These are phyloP conservation scores for Botrytis sinoallii DNA, from an alignment of 2,329 filamentous ascomycete species.

Conservation along the genomic window DNA sequence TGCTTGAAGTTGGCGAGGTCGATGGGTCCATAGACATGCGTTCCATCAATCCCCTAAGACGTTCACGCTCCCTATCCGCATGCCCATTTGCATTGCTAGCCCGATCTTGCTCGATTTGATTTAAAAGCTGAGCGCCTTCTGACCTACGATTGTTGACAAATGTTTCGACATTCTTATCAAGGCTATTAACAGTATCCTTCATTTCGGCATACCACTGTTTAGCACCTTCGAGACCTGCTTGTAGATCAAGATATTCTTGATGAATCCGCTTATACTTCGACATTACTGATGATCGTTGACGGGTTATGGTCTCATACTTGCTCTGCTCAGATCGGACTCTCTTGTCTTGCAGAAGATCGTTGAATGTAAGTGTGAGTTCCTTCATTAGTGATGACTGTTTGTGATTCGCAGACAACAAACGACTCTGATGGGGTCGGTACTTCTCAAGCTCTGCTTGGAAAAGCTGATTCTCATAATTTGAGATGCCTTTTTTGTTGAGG, in stretches of 20 bases:
- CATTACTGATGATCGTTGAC: constrained; percentile 77
- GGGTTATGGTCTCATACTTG: constrained; percentile 86
- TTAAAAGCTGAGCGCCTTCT: constrained; percentile 85
- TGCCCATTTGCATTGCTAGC: constrained; percentile 35
- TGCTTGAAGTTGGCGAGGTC: constrained; percentile 42
- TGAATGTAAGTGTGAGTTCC: constrained; percentile 84
- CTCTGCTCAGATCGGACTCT: constrained; percentile 89
- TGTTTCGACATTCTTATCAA: constrained; percentile 92
- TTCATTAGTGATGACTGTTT: constrained; percentile 95
- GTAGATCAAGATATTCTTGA: constrained; percentile 86
- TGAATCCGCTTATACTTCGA: constrained; percentile 87
- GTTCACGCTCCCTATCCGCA: constrained; percentile 78
- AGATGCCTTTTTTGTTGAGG: constrained; percentile 93
- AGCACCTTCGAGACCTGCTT: constrained; percentile 80
- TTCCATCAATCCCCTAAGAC: constrained; percentile 88
- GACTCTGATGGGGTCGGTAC: constrained; percentile 87
- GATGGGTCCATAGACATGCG: constrained; percentile 82
- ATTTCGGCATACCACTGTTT: constrained; percentile 95
- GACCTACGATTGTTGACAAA: constrained; percentile 93
- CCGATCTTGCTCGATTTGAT: constrained; percentile 59
- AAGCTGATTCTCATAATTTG: constrained; percentile 85
- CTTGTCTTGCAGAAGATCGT: constrained; percentile 86
- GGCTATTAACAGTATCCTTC: constrained; percentile 86
- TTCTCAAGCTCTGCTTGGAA: constrained; percentile 98
- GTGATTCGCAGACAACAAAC: constrained; percentile 88